Conservation (phyloP, 2,329 filamentous ascomycete genomes). For the Calonectria pteridis region DNA sequence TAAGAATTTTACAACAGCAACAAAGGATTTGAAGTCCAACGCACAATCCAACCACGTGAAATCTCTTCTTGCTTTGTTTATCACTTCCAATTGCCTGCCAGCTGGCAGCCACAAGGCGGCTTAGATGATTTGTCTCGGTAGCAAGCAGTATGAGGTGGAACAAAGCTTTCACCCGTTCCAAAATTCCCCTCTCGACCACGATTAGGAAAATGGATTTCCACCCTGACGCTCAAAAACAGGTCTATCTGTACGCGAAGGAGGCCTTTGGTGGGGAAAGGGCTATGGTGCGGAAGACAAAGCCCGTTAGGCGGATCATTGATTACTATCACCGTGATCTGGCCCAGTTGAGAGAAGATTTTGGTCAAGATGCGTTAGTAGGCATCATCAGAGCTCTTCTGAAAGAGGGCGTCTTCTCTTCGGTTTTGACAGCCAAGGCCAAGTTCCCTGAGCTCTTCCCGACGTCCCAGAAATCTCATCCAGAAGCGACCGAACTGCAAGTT, state of each 20-base stretch:
- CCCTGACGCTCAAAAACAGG: too few species aligned
- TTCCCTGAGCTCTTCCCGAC: slow-evolving; percentile 1
- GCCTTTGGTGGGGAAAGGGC: background rate
- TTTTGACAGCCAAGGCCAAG: background rate
- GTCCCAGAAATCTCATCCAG: background rate
- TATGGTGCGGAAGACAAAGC: background rate
- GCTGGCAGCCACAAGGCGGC: too few species aligned
- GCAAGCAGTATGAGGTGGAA: background rate
- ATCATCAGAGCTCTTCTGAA: background rate
- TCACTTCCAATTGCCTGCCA: too few species aligned
- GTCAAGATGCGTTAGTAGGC: background rate
- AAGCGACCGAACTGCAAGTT: background rate
- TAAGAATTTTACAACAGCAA: too few species aligned
- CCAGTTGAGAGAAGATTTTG: background rate
- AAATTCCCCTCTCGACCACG: background rate
- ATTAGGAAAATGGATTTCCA: background rate
- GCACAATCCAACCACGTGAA: too few species aligned
- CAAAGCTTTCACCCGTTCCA: background rate
- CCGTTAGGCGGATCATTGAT: too few species aligned
- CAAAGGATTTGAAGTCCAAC: too few species aligned
- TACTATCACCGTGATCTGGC: background rate
- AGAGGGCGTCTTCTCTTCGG: background rate
- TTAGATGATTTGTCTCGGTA: too few species aligned
- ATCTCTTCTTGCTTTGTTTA: too few species aligned
- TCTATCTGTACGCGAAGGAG: background rate